These are phyloP conservation scores for Tephrocybe rancida DNA, from an alignment of 768 basidiomycete species.

Conservation along the genomic window DNA sequence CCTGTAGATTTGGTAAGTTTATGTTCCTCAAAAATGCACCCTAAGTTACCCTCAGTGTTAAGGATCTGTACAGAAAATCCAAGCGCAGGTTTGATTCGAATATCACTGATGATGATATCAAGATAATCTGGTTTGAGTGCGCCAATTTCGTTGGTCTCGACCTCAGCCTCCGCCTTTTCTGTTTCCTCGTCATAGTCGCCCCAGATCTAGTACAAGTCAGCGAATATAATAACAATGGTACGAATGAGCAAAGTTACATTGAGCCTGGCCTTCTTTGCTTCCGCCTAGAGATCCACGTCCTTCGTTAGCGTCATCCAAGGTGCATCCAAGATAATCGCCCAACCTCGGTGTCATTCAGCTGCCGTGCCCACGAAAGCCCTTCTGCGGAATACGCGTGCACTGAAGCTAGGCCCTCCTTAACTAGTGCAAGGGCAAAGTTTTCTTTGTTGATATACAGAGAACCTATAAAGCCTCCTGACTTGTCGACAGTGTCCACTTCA, in stretches of 20 bases:
- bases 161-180: constrained; percentile 51
- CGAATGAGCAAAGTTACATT: constrained; percentile 57
- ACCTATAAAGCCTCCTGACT: constrained; percentile 95
- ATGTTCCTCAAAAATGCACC: neutral
- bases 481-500: constrained; percentile 88
- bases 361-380: constrained; percentile 73
- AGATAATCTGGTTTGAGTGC: constrained; percentile 83
- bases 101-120: constrained; percentile 91
- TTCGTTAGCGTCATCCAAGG: constrained; percentile 5
- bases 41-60: constrained; percentile 77
- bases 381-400: constrained; percentile 92
- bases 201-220: constrained; percentile 69
- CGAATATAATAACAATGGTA: neutral
- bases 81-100: constrained; percentile 74
- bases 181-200: constrained; percentile 77
- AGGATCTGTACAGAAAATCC: constrained; percentile 92
- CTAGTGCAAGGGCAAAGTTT: constrained; percentile 84
- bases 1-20: constrained; percentile 44
- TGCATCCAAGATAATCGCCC: constrained; percentile 4
- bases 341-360: constrained; percentile 86
- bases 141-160: constrained; percentile 45
- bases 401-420: constrained; percentile 84
- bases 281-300: constrained; percentile 45
- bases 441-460: constrained; percentile 84
- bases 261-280: constrained; percentile 77